These are phyloP conservation scores for Tieghemiomyces parasiticus DNA, from an alignment of 192 early-diverging fungal genomes.

Conservation along the genomic window DNA sequence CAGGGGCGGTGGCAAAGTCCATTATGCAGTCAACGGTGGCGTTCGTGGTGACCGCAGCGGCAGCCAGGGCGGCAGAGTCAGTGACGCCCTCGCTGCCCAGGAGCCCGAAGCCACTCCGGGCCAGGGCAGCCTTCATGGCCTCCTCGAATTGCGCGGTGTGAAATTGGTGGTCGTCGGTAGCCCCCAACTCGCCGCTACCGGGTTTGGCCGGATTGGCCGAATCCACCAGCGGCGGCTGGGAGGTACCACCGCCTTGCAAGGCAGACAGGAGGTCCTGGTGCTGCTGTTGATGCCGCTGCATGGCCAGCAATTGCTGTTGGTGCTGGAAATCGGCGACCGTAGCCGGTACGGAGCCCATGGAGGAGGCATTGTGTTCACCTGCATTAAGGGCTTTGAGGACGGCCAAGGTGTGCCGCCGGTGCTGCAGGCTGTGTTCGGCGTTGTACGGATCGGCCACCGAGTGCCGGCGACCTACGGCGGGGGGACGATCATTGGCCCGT, in stretches of 20 bases:
- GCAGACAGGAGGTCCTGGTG: slow-evolving; percentile 1
- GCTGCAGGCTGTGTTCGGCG: slow-evolving; percentile 1
- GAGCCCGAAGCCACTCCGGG: not conserved
- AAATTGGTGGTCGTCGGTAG: slow-evolving; percentile 10
- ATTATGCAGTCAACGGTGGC: not conserved
- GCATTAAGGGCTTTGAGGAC: not conserved
- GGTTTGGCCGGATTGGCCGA: slow-evolving; percentile 5
- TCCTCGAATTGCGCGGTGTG: slow-evolving; percentile 19
- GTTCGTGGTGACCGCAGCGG: slow-evolving; percentile 20
- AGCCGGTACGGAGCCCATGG: too few relatives aligned
- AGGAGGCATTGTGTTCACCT: not conserved
- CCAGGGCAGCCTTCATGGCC: slow-evolving; percentile 3
- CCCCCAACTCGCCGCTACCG: slow-evolving; percentile 10
- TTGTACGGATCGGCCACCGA: slow-evolving; percentile 8
- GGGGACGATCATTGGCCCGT: not conserved
- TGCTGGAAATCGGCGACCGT: not conserved
- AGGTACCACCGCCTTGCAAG: not conserved
- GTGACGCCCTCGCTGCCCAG: not conserved
- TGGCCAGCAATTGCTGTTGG: not conserved
- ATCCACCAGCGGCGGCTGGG: not conserved
- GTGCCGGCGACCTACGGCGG: not conserved
- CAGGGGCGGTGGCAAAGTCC: too few relatives aligned
- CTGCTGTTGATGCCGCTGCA: not conserved
- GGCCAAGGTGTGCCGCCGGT: not conserved
- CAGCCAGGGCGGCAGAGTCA: slow-evolving; percentile 13